A percentile compares a stretch with the other conserved stretches of the same genome.
Evolutionary conservation across 441 rosid species (phyloP).

Genomic region (Pelargonium cotyledonis): DNA sequence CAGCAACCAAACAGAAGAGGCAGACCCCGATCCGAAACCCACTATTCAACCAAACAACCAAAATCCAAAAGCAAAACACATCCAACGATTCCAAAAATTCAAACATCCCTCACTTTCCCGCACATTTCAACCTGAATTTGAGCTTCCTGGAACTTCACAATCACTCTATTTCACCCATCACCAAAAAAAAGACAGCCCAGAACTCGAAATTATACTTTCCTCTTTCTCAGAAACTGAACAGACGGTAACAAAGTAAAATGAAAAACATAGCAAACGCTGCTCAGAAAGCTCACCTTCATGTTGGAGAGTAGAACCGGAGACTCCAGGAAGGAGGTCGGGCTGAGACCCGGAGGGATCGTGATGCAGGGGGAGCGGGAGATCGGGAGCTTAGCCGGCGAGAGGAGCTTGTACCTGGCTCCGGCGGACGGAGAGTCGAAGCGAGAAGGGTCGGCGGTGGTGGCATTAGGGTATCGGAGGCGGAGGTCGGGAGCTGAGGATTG

Average conservation of each 20-base stretch:
- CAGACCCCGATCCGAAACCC: not conserved
- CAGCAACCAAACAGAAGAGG: constrained; percentile 7
- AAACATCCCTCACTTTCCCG: too few relatives aligned
- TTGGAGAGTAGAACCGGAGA: constrained; percentile 27
- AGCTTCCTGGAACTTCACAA: not conserved
- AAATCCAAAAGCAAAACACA: not conserved
- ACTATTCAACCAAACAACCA: not conserved
- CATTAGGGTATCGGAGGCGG: not conserved
- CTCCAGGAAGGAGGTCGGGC: constrained; percentile 25
- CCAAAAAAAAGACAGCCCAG: not conserved
- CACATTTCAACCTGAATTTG: not conserved
- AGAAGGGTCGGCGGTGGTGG: not conserved
- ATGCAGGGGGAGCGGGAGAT: constrained; percentile 24
- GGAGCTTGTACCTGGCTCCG: constrained; percentile 24
- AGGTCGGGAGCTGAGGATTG: not conserved
- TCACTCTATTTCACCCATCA: not conserved
- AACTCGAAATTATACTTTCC: not conserved
- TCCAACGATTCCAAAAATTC: not conserved
- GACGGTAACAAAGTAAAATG: too few relatives aligned
- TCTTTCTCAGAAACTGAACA: not conserved
- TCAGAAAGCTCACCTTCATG: constrained; percentile 21
- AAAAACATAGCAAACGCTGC: not conserved
- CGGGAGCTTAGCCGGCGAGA: constrained; percentile 29
- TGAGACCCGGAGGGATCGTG: constrained; percentile 21
- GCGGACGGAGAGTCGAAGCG: not conserved